Base-by-base conservation (phyloP, 768 basidiomycete species). In the Fistulinella prunicolor region DNA sequence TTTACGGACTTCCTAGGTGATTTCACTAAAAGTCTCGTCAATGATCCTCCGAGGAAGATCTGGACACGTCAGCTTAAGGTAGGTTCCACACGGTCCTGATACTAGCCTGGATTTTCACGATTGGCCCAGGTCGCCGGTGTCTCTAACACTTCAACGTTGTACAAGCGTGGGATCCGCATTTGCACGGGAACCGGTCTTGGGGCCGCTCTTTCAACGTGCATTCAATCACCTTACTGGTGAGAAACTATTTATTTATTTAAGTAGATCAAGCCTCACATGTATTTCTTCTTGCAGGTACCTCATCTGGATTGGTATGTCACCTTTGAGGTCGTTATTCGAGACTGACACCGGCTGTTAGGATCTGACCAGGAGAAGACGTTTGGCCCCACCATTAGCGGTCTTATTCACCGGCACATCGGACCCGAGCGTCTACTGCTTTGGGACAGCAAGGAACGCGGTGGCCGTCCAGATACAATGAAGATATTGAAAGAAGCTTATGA, bases 41-140 rank as follows among this genome's bases (percentile, higher is more conserved):
- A 76, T 49, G 72, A 86, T 59, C 85, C 85, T 35, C 86, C 86
- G 20, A 80, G 73, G 57, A 77, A 74, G 23, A 66, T 89, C 34
- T 90, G 87, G 88, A 89, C 87, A 12, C 82, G 87, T 42, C 78
- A 89, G 66, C 70, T 89, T 24, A 90, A 90, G 82, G 85, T 83
- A 54, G 29, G 50, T 35, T 38, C 3, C 17, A 10, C 19, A 26
- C 26, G 6, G 24, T 9, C 23, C 8, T 69, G 46, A 29, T 21
- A 9, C 13, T 36, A 19, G 19, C 14, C 7, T 26, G 17, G 8
- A 22, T 53, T 48, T 50, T 54, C 46, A 60, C 26, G 7, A 4
- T 32, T 38, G 24, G 16, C 29, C n/a, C 53, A 88, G 85, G 79
- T 87, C 59, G 86, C 87, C 9, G 86, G 85, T 54, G 84, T 89